Conservation (phyloP, 306 rosid genomes). For the Malus domestica region DNA sequence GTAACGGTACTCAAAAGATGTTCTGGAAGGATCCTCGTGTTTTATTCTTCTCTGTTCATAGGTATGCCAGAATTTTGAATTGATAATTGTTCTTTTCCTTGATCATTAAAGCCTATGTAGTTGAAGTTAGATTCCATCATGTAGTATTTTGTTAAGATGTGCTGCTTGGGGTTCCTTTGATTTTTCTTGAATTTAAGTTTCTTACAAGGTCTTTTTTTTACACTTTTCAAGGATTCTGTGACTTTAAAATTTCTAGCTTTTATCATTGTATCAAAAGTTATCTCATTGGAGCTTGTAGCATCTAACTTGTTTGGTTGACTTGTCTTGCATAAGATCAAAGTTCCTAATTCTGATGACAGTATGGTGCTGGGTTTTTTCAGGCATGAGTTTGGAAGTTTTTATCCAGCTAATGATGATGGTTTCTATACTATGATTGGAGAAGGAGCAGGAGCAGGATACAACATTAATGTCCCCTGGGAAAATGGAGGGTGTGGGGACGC, state of each 20-base stretch:
- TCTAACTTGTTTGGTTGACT: neutral
- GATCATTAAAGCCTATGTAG: neutral
- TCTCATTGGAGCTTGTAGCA: constrained; percentile 1
- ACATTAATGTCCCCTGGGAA: constrained; percentile 96
- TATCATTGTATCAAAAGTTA: neutral
- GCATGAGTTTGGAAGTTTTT: constrained; percentile 84
- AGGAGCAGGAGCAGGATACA: constrained; percentile 84
- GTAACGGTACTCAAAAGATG: constrained; percentile 92
- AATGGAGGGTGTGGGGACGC: constrained; percentile 84
- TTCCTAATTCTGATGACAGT: constrained; percentile 14
- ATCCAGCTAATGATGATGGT: constrained; percentile 72
- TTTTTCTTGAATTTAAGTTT: neutral
- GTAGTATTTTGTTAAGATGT: neutral
- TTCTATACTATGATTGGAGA: constrained; percentile 70
- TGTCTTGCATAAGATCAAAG: constrained; percentile 7
- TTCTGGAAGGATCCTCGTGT: constrained; percentile 82
- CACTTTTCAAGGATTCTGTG: neutral
- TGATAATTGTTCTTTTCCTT: neutral
- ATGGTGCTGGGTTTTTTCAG: constrained; percentile 35
- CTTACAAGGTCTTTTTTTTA: neutral
- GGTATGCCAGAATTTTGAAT: constrained; percentile 32
- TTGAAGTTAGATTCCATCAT: neutral
- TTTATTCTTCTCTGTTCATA: constrained; percentile 92
- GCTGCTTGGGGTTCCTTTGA: neutral
- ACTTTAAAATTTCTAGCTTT: neutral